phyloP scores from a whole-genome alignment of 495 filamentous ascomycete genomes.

The Achaetomiella virescens region DNA sequence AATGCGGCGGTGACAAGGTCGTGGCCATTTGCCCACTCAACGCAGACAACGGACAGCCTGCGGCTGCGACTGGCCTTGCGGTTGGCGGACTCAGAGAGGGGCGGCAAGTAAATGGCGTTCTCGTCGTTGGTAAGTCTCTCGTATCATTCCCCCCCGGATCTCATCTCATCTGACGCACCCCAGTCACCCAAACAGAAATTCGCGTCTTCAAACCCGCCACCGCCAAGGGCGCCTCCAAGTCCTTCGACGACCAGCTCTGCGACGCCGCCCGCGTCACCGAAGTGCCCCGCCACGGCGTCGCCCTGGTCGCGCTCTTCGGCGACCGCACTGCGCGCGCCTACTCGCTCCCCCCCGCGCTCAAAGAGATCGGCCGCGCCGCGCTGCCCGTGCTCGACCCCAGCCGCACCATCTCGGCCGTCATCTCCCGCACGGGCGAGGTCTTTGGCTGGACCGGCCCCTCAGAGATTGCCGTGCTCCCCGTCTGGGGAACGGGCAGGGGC shows the following conservation, averaged over 20 bases:
- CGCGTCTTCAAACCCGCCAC: conserved; percentile 81
- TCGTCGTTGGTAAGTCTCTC: conserved; percentile 44
- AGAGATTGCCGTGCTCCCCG: conserved; percentile 70
- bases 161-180: conserved; percentile 1
- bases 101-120: conserved; percentile 60
- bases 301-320: conserved; percentile 75
- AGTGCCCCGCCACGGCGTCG: conserved; percentile 64
- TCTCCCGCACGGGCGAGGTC: conserved; percentile 72
- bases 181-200: conserved; percentile 66
- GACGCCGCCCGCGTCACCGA: conserved; percentile 69
- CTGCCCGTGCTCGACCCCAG: conserved; percentile 65
- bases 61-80: conserved; percentile 63
- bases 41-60: conserved; percentile 66
- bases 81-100: conserved; percentile 70
- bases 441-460: conserved; percentile 87
- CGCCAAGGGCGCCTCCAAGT: conserved; percentile 80
- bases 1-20: conserved; percentile 66
- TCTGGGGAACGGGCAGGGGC: conserved; percentile 64
- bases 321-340: conserved; percentile 73
- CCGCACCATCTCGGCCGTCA: conserved; percentile 57
- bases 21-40: conserved; percentile 73
- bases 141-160: not conserved
- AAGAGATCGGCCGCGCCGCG: conserved; percentile 67
- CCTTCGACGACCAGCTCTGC: conserved; percentile 76
- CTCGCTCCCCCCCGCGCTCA: conserved; percentile 79